Conservation (phyloP, 2,329 filamentous ascomycete species). For the Aspergillus oerlinghausenensis region DNA sequence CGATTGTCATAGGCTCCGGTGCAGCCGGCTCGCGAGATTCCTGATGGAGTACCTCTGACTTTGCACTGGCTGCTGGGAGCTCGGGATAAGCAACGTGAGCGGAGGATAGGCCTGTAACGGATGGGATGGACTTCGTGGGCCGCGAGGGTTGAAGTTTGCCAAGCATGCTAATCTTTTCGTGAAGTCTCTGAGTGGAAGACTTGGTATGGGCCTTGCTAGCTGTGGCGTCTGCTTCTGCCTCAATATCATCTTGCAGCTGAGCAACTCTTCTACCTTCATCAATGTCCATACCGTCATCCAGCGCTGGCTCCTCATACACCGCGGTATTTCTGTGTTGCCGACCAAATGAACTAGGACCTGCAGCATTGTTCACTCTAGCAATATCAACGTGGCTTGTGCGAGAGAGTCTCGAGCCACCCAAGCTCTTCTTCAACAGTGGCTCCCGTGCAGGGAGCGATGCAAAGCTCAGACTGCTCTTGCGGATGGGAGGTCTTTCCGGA, state of each 20-base stretch:
- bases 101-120: slow-evolving; percentile 23
- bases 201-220: slow-evolving; percentile 66
- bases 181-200: slow-evolving; percentile 86
- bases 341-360: slow-evolving; percentile 69
- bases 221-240: slow-evolving; percentile 47
- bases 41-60: slow-evolving; percentile 17
- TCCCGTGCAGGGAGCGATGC: slow-evolving; percentile 88
- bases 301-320: slow-evolving; percentile 41
- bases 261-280: slow-evolving; percentile 54
- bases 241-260: slow-evolving; percentile 30
- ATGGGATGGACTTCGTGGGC: slow-evolving; percentile 43
- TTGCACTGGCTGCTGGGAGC: slow-evolving; percentile 26
- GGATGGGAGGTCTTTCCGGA: slow-evolving; percentile 61
- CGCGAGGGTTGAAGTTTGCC: slow-evolving; percentile 50
- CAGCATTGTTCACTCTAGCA: slow-evolving; percentile 36
- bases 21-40: slow-evolving; percentile 19
- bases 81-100: slow-evolving; percentile 36
- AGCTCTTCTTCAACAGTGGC: slow-evolving; percentile 79
- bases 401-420: slow-evolving; percentile 64
- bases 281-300: slow-evolving; percentile 44
- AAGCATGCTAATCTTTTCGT: slow-evolving; percentile 83
- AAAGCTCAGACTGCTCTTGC: slow-evolving; percentile 94
- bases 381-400: slow-evolving; percentile 74
- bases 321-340: slow-evolving; percentile 47
- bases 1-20: slow-evolving; percentile 25